phyloP scores from a whole-genome alignment of 352 stramenopile species.

The Phytophthora sansomeana region DNA sequence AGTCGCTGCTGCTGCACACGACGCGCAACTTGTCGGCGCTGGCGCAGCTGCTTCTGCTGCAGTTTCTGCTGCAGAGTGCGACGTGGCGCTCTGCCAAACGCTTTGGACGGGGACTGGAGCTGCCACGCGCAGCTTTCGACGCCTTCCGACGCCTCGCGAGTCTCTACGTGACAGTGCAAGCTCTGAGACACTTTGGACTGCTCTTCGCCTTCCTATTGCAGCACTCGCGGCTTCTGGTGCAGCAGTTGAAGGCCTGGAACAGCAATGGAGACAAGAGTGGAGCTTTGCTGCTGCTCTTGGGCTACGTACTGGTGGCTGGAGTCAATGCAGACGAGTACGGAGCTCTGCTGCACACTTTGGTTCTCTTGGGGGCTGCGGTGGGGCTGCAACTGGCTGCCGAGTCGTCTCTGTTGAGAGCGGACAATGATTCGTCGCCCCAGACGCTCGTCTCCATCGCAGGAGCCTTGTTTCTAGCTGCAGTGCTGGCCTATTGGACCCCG shows the following conservation, averaged over 20 bases:
- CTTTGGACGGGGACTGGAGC: neutral
- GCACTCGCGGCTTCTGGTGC: conserved; percentile 54
- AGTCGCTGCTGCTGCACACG: conserved; percentile 25
- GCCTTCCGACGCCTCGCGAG: conserved; percentile 49
- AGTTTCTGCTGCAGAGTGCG: conserved; percentile 28
- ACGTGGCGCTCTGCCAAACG: conserved; percentile 15
- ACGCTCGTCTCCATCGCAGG: conserved; percentile 47
- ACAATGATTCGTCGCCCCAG: conserved; percentile 12
- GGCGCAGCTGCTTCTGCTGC: conserved; percentile 42
- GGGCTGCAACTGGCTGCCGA: conserved; percentile 39
- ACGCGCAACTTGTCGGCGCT: conserved; percentile 43
- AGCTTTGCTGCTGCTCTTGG: conserved; percentile 50
- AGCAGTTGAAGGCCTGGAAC: conserved; percentile 46
- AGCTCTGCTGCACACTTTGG: conserved; percentile 59
- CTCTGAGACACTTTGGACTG: conserved; percentile 72
- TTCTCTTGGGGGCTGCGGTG: conserved; percentile 57
- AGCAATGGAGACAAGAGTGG: conserved; percentile 19
- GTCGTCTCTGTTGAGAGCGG: conserved; percentile 10
- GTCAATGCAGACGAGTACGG: conserved; percentile 72
- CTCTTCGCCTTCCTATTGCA: conserved; percentile 80
- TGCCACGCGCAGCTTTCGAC: conserved; percentile 37
- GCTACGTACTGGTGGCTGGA: conserved; percentile 67
- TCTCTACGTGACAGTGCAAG: conserved; percentile 58
- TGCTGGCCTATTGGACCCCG: conserved; percentile 43
- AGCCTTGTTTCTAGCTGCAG: conserved; percentile 37